These are phyloP conservation scores for Phytopythium vexans DNA, from an alignment of 352 stramenopile genomes.

Conservation along the genomic window DNA sequence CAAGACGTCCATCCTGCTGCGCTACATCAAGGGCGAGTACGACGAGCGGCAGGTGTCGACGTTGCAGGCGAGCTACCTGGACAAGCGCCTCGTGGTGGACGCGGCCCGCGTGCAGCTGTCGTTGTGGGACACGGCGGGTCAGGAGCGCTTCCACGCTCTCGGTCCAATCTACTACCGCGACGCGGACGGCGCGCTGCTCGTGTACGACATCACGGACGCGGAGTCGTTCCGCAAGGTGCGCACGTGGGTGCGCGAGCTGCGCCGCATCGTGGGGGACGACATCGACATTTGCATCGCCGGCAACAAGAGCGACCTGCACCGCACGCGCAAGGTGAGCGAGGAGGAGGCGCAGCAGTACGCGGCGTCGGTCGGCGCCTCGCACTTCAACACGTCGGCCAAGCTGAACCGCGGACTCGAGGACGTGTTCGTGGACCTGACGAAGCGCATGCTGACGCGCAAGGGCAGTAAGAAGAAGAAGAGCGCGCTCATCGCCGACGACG, in stretches of 20 bases:
- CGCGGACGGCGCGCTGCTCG: slow-evolving; percentile 82
- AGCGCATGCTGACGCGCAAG: slow-evolving; percentile 71
- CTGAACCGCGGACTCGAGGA: slow-evolving; percentile 90
- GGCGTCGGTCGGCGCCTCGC: slow-evolving; percentile 79
- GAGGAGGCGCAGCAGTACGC: slow-evolving; percentile 85
- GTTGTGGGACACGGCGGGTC: slow-evolving; percentile 86
- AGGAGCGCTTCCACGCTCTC: slow-evolving; percentile 87
- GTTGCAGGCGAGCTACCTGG: slow-evolving; percentile 92
- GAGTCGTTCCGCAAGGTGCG: slow-evolving; percentile 91
- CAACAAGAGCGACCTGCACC: slow-evolving; percentile 92
- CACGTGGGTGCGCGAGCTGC: slow-evolving; percentile 92
- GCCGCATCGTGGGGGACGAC: slow-evolving; percentile 87
- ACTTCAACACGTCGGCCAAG: slow-evolving; percentile 92
- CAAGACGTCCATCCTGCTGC: slow-evolving; percentile 94
- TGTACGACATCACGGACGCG: slow-evolving; percentile 92
- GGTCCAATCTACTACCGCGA: slow-evolving; percentile 91
- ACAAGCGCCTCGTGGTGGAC: slow-evolving; percentile 89
- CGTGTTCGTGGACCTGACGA: slow-evolving; percentile 88
- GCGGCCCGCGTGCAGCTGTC: slow-evolving; percentile 75
- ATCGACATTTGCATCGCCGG: slow-evolving; percentile 91
- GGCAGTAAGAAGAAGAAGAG: slow-evolving; percentile 72
- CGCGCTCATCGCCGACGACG: slow-evolving; percentile 77
- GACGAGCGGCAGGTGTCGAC: slow-evolving; percentile 91
- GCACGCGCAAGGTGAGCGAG: slow-evolving; percentile 84
- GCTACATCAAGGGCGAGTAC: slow-evolving; percentile 93